A percentile compares a stretch with the other conserved stretches of the same genome.
phyloP scores from a whole-genome alignment of 2,329 filamentous ascomycete species.

The Phyllosticta citrichinensis region DNA sequence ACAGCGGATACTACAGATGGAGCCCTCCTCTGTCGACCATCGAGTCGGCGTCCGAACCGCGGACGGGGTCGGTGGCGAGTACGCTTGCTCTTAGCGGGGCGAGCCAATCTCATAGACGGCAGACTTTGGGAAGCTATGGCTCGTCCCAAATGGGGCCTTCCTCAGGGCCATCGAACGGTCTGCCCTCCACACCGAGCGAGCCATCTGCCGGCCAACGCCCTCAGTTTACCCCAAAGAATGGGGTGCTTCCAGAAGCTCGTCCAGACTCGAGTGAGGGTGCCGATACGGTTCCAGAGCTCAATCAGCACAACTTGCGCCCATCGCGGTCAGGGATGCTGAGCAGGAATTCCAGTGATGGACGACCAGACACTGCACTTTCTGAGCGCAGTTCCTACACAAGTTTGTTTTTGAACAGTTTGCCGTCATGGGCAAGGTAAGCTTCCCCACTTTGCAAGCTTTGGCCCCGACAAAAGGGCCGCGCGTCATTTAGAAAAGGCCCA shows the following conservation, averaged over 20 bases:
- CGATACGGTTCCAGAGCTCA: conserved; percentile 30
- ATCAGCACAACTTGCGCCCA: conserved; percentile 26
- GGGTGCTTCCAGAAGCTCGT: conserved; percentile 15
- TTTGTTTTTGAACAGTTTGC: conserved; percentile 26
- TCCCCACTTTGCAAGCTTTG: neutral
- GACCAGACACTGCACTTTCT: conserved; percentile 4
- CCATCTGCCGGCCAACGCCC: conserved; percentile 27
- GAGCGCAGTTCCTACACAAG: conserved; percentile 14
- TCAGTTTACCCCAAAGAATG: conserved; percentile 23
- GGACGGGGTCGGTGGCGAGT: conserved; percentile 7
- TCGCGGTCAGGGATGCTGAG: conserved; percentile 30
- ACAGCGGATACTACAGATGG: conserved; percentile 29
- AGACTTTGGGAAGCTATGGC: conserved; percentile 25
- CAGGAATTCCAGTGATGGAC: conserved; percentile 16
- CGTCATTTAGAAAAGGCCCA: neutral
- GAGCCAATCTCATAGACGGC: conserved; percentile 17
- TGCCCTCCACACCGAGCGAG: conserved; percentile 19
- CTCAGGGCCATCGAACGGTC: conserved; percentile 11
- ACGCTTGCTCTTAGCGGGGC: conserved; percentile 2
- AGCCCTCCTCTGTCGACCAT: conserved; percentile 30
- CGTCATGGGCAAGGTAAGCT: conserved; percentile 27
- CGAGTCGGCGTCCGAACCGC: conserved; percentile 8
- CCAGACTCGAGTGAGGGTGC: conserved; percentile 28
- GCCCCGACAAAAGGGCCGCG: neutral
- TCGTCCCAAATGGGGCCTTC: conserved; percentile 19